Evolutionary conservation across 176 grass and related monocot species (phyloP), one percentile per base, ranked within the genome.

Genomic region (Tillandsia fasciculata): DNA sequence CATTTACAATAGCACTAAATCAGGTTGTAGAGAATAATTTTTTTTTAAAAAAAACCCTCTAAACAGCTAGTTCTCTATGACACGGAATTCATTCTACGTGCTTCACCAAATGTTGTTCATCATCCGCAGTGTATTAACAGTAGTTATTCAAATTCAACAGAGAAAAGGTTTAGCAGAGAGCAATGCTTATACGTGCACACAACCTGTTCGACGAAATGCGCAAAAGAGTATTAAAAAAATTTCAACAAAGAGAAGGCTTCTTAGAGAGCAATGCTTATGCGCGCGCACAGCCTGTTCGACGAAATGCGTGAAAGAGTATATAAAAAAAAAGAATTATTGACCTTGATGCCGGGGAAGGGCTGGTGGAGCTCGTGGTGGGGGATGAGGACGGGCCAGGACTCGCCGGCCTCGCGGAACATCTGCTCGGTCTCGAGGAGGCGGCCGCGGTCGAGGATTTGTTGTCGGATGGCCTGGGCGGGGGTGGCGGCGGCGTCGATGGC

Each of bases 321-420:
- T 20, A 20, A 9, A 52, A 52, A 8, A 6, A 12, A 69, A 11
- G n/a, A 26, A 63, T 0, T 26, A 23, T 23, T 49, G 42, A 92
- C 94, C 84, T 97, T 97, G 28, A 81, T 92, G 13, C 89, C 94
- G 4, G 84, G 87, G 85, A 90, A 90, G 9, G 81, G 77, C 79
- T 87, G 85, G 72, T 26, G 15, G 24, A 97, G 80, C 89, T 97
- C 94, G 65, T 97, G 79, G 24, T 80, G 79, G 2, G 86, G 94
- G 52, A 93, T 93, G 68, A 97, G 26, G 9, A 97, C 84, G 4
- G 93, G 93, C 93, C 93, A 97, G 15, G 76, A 58, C 67, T 92
- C 89, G 22, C 93, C 89, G 2, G 79, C 93, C 0, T 92, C 86
- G 26, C 93, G 84, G 80, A 92, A 97, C 81, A 97, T 86, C 74